A percentile compares a stretch with the other conserved stretches of the same genome.
phyloP scores from a whole-genome alignment of 2,329 filamentous ascomycete genomes.

The Xylaria sp. region DNA sequence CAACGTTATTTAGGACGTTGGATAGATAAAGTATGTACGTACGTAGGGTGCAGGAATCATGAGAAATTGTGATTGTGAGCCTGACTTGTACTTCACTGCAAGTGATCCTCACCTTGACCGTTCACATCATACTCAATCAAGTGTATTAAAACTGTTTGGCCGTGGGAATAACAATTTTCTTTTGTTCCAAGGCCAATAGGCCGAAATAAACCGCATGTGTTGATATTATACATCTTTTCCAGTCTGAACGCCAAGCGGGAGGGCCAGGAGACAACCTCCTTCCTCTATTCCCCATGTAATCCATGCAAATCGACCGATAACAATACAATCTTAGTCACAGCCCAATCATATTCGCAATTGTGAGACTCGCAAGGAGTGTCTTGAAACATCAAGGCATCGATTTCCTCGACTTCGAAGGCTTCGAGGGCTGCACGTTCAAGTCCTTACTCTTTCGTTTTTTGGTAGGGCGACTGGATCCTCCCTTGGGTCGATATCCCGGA shows the following conservation, averaged over 20 bases:
- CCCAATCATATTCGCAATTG: neutral
- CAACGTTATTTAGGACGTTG: neutral
- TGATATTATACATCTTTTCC: slow-evolving; percentile 35
- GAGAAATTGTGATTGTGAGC: neutral
- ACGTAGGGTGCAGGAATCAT: neutral
- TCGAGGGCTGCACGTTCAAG: slow-evolving; percentile 34
- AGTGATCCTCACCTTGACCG: neutral
- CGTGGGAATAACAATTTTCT: neutral
- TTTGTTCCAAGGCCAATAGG: neutral
- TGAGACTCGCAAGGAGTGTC: neutral
- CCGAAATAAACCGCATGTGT: slow-evolving; percentile 1
- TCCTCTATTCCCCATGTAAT: slow-evolving; percentile 5
- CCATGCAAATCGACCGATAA: slow-evolving; percentile 21
- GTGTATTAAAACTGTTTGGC: neutral
- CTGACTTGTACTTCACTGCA: neutral
- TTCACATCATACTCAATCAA: neutral
- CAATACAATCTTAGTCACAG: slow-evolving; percentile 21
- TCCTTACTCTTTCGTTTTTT: slow-evolving; percentile 70
- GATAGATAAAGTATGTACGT: neutral
- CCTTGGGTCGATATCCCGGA: slow-evolving; percentile 67
- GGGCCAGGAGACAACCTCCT: slow-evolving; percentile 6
- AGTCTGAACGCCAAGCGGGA: slow-evolving; percentile 29
- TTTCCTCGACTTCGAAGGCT: slow-evolving; percentile 41
- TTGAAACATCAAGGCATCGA: slow-evolving; percentile 22
- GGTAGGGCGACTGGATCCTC: slow-evolving; percentile 61